Base-by-base conservation (phyloP, 1,139 yeast species). In the Pneumocystis sp. region DNA sequence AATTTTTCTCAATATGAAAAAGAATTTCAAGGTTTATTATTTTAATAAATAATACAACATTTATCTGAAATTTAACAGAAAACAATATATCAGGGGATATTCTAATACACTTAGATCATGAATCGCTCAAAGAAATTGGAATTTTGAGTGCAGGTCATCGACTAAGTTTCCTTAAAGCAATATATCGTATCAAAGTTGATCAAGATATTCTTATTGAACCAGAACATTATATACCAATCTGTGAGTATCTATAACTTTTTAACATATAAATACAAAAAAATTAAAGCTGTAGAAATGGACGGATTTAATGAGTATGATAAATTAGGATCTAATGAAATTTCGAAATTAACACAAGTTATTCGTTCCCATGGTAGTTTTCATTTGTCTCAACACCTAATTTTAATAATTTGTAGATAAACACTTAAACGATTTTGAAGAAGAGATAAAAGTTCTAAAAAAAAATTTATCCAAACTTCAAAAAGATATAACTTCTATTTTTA, bases 41-140 rank as follows among this genome's bases (percentile, higher is more conserved):
- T 37, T 21, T 21, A 21, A 10, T 39, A 12, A 21, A 10, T 39
- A 21, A 50, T 50, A 25, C 45, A 21, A 12, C 40, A 42, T 21
- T 59, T 59, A 21, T 31, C 62, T n/a, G 15, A 34, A 34, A 19
- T n/a, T 15, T n/a, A 3, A 59, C 57, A 25, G 76, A 73, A 31
- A 77, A 79, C 68, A 76, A 74, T 59, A 73, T 78, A 35, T 71
- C 77, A 4, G 80, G 80, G 34, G 80, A 78, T 65, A 77, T 77
- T n/a, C 71, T 79, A 59, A 69, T 74, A 17, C 73, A 75, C 63
- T 73, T 78, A 61, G 75, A 74, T 66, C 77, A 74, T 65, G 70
- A 72, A 5, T 78, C 77, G 61, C 73, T 78, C n/a, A 70, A 70
- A 31, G 81, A 78, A 37, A 71, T 79, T 19, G 81, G 81, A 31